Evolutionary conservation across 192 early-diverging fungal species (phyloP), one percentile per base, ranked within the genome.

Genomic region (Coemansia javaensis): DNA sequence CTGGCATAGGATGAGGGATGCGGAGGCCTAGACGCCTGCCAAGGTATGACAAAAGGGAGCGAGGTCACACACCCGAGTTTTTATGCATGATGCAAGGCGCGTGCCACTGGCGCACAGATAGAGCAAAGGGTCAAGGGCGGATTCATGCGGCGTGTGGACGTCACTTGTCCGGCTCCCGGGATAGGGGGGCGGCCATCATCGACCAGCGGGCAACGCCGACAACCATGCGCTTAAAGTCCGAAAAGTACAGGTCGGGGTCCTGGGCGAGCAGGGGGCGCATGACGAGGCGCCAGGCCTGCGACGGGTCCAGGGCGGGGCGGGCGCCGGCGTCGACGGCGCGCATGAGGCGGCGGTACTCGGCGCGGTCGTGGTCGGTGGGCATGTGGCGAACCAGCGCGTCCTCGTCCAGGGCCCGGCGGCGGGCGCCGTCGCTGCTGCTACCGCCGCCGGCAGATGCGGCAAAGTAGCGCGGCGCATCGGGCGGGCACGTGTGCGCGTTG

Each of bases 221-320:
- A 1, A 55, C 43, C 65, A 60, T 60, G 28, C 51, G 38, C 43
- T 68, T 68, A 21, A 47, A 68, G 25, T 68, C 65, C 1, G 65
- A 68, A 44, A 61, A 68, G 34, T 56, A 68, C 49, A 68, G 13
- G 20, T 68, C 65, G 2, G 25, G 10, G 32, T 68, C 65, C 10
- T 27, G 32, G 0, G 23, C 35, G n/a, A 59, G 52, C 32, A 68
- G 7, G 5, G 65, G 65, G 17, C 52, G 24, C 17, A 68, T 36
- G 2, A 68, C 53, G 18, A 56, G 33, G 4, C 65, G 33, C 65
- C 65, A 68, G 7, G 45, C 65, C 40, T 51, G 53, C 43, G 48
- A 45, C 8, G 47, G 56, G 52, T 47, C 32, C 20, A 67, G 15
- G 2, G 18, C 15, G 2, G 13, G 42, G 1, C 13, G 15, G 8